A percentile compares a stretch with the other conserved stretches of the same genome.
phyloP scores from a whole-genome alignment of 139 green algal species.

The Trebouxia sp. region DNA sequence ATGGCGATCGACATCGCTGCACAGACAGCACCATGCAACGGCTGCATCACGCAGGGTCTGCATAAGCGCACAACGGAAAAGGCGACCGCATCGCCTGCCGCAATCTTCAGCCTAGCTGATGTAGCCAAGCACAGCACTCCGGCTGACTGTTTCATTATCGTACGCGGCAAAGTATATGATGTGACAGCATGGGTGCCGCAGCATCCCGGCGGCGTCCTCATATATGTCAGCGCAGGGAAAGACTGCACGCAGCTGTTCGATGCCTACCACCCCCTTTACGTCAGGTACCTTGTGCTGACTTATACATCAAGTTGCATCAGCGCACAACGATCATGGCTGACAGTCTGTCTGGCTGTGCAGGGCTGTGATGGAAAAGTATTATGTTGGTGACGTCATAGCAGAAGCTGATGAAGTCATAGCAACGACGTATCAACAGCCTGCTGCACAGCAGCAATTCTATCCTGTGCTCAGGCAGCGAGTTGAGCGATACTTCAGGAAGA shows the following conservation, averaged over 20 bases:
- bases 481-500: conserved; percentile 57
- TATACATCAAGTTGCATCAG: not conserved
- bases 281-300: conserved; percentile 28
- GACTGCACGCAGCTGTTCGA: conserved; percentile 78
- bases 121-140: conserved; percentile 70
- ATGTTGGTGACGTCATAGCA: conserved; percentile 50
- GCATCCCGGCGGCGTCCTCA: conserved; percentile 67
- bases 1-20: not conserved
- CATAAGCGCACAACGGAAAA: not conserved
- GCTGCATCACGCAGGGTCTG: no score
- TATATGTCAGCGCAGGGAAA: conserved; percentile 63
- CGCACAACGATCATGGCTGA: not conserved
- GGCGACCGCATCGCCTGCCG: not conserved
- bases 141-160: conserved; percentile 67
- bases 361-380: conserved; percentile 61
- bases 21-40: not conserved
- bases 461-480: conserved; percentile 51
- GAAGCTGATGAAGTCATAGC: not conserved
- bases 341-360: conserved; percentile 18
- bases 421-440: conserved; percentile 36
- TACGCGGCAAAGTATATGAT: conserved; percentile 51
- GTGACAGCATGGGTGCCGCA: conserved; percentile 49
- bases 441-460: conserved; percentile 49
- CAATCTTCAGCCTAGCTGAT: conserved; percentile 63
- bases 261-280: conserved; percentile 63